A percentile compares a stretch with the other conserved stretches of the same genome.
These are phyloP conservation scores for Thymus quinquecostatus DNA, from an alignment of 257 asterid genomes.

Conservation along the genomic window DNA sequence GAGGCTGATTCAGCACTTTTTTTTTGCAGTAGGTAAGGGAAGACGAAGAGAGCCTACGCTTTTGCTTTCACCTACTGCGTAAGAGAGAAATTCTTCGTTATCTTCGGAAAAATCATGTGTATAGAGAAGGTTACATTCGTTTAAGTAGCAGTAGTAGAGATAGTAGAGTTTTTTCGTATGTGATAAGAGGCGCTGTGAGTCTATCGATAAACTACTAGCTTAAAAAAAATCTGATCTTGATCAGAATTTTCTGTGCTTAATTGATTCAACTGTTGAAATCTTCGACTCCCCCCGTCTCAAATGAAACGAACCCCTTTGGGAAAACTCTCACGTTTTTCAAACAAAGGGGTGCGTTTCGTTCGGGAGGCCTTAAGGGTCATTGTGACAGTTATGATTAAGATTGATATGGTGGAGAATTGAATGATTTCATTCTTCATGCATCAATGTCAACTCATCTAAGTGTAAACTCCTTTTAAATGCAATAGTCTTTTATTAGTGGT, in stretches of 20 bases:
- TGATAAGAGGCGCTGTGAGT: conserved; percentile 9
- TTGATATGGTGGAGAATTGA: background rate
- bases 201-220: conserved; percentile 6
- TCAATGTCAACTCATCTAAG: background rate
- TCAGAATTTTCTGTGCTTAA: background rate
- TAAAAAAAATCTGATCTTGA: background rate
- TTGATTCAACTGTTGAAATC: background rate
- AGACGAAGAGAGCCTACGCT: conserved; percentile 28
- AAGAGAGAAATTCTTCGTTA: conserved; percentile 21
- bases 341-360: background rate
- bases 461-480: background rate
- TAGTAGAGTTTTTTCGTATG: background rate
- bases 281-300: background rate
- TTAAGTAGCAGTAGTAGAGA: conserved; percentile 7
- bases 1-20: background rate
- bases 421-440: conserved; percentile 5
- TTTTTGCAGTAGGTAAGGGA: conserved; percentile 10
- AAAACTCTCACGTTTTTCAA: too few species aligned
- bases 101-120: conserved; percentile 20
- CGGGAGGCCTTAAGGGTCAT: background rate
- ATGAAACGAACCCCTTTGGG: too few species aligned
- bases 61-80: conserved; percentile 10
- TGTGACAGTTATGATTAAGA: background rate
- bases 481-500: background rate
- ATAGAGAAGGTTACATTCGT: conserved; percentile 31